Evolutionary conservation across 2,329 filamentous ascomycete species (phyloP), one percentile per base, ranked within the genome.

Genomic region (Scedosporium minutisporum): DNA sequence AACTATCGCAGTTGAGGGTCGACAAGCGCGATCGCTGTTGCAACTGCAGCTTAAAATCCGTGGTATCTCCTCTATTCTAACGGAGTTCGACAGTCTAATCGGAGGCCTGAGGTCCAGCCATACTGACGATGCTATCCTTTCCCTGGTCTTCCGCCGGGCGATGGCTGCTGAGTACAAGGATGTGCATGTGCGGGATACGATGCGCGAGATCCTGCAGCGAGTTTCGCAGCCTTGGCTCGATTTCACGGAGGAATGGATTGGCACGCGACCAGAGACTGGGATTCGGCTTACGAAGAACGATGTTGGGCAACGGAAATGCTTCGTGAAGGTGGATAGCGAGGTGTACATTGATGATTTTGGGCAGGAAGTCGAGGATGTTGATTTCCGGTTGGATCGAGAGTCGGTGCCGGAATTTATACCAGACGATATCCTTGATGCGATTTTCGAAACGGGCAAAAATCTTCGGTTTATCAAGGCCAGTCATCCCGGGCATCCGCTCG

Each of bases 391-490:
- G 38, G 85, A 88, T 64, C 77, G 79, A 23, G 77, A 82, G 29
- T 83, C 83, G 65, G 85, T 95, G 75, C 90, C 90, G 0, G 77
- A 80, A 1, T 95, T 95, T 67, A 79, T 96, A 55, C 82, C 87
- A 0, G 72, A 77, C 4, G 90, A 95, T 63, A 82, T 93, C 66
- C 87, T 85, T 3, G 80, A 83, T 60, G 77, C 80, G 4, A 84
- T 95, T n/a, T 93, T 93, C 66, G 90, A 96, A 70, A 89, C 87
- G 3, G 91, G 90, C 3, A 84, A 83, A 68, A 93, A 89, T 70
- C 74, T 96, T 58, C 84, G 89, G 6, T 86, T 95, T 62, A 78
- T 96, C 58, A 83, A 86, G 67, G 76, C 78, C 23, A 85, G 88
- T 67, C 89, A 95, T 70, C 82, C 89, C 4, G 78, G 86, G 1